Evolutionary conservation across 2,329 filamentous ascomycete genomes (phyloP).

Genomic region (Chaetomium globosum): DNA sequence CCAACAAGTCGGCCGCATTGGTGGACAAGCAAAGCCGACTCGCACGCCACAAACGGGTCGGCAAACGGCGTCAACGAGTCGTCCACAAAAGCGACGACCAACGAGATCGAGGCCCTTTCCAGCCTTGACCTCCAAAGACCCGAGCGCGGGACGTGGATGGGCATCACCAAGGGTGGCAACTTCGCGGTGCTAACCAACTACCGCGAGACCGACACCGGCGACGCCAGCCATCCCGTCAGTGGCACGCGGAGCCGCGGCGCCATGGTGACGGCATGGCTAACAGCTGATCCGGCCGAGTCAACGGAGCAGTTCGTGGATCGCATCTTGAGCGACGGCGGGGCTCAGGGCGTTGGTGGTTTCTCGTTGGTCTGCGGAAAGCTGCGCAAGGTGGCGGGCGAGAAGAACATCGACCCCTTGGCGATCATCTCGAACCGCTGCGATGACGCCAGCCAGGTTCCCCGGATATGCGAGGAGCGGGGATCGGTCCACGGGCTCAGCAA

Average conservation of each 20-base stretch:
- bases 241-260: constrained; percentile 62
- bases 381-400: constrained; percentile 36
- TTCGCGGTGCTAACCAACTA: constrained; percentile 70
- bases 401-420: constrained; percentile 53
- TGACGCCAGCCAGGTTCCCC: constrained; percentile 57
- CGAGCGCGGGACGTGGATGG: constrained; percentile 68
- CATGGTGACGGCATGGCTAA: constrained; percentile 66
- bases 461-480: constrained; percentile 56
- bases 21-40: constrained; percentile 55
- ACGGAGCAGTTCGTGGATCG: constrained; percentile 55
- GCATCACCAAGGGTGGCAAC: constrained; percentile 61
- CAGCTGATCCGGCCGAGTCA: constrained; percentile 51
- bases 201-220: constrained; percentile 56
- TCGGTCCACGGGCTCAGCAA: constrained; percentile 65
- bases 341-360: constrained; percentile 67
- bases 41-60: constrained; percentile 27
- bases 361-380: constrained; percentile 68
- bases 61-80: constrained; percentile 19
- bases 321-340: constrained; percentile 55
- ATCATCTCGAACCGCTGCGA: constrained; percentile 65
- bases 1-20: constrained; percentile 66
- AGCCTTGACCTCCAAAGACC: constrained; percentile 63
- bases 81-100: background rate
- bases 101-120: constrained; percentile 55
- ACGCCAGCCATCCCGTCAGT: constrained; percentile 56